Evolutionary conservation across 1,284 basidiomycete genomes (phyloP).

Genomic region (Melampsora americana): DNA sequence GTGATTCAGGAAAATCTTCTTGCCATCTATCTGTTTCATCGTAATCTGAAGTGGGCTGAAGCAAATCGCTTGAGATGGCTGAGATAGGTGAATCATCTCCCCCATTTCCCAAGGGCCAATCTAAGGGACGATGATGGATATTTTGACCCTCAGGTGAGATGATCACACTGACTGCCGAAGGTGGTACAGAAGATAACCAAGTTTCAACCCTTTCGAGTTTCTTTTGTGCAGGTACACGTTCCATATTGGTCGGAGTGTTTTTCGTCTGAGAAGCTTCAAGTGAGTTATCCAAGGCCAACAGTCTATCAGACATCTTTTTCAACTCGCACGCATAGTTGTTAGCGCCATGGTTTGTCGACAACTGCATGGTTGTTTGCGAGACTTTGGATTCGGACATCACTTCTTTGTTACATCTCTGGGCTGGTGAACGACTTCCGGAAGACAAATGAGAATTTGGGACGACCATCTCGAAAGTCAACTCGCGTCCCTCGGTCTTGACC

Average conservation of each 20-base stretch:
- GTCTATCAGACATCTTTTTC: slow-evolving; percentile 28
- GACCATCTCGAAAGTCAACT: slow-evolving; percentile 38
- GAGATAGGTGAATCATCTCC: not conserved
- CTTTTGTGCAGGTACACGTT: not conserved
- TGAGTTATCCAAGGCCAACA: slow-evolving; percentile 34
- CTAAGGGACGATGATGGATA: not conserved
- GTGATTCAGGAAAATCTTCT: slow-evolving; percentile 29
- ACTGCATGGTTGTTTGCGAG: too few species aligned
- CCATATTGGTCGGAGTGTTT: not conserved
- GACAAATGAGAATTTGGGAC: not conserved
- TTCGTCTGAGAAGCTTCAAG: slow-evolving; percentile 13
- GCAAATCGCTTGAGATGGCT: too few species aligned
- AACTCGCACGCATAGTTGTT: slow-evolving; percentile 14
- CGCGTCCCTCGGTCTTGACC: slow-evolving; percentile 16
- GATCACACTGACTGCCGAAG: slow-evolving; percentile 9
- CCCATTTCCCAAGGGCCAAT: not conserved
- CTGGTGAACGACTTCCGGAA: not conserved
- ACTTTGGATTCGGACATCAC: too few species aligned
- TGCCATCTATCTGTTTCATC: not conserved
- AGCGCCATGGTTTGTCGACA: not conserved
- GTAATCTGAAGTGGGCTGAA: not conserved
- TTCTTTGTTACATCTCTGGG: not conserved
- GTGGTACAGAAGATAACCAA: slow-evolving; percentile 28
- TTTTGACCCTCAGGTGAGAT: too few species aligned
- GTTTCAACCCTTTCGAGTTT: slow-evolving; percentile 26